Evolutionary conservation across 2,329 filamentous ascomycete species (phyloP).

Genomic region (Aureobasidium sp.): DNA sequence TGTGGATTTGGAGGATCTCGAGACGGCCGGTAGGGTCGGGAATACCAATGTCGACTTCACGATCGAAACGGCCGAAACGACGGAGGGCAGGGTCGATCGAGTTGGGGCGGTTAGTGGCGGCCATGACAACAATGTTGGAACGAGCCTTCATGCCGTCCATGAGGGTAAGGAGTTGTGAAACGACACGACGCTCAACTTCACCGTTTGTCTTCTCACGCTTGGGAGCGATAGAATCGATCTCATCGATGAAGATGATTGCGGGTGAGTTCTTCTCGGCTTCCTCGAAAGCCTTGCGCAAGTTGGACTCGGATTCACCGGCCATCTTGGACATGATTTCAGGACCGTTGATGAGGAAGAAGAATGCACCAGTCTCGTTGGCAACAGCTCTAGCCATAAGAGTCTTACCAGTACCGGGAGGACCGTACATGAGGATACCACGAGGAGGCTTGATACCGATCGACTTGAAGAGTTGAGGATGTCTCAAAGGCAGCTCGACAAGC

Average conservation of each 20-base stretch:
- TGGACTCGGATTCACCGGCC: constrained; percentile 98
- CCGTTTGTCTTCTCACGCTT: constrained; percentile 99
- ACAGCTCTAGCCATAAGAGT: constrained; percentile 98
- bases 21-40: constrained; percentile 96
- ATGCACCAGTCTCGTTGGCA: constrained; percentile 96
- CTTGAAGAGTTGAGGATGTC: constrained; percentile 98
- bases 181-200: constrained; percentile 96
- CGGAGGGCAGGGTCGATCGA: constrained; percentile 96
- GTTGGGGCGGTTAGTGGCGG: constrained; percentile 96
- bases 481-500: constrained; percentile 91
- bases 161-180: constrained; percentile 90
- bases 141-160: constrained; percentile 99
- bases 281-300: constrained; percentile 97
- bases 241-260: constrained; percentile 98
- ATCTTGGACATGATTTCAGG: constrained; percentile 99
- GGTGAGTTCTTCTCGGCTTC: constrained; percentile 99
- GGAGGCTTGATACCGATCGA: constrained; percentile 99
- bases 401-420: constrained; percentile 98
- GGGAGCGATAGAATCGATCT: constrained; percentile 97
- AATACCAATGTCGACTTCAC: constrained; percentile 96
- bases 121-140: constrained; percentile 98
- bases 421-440: constrained; percentile 88
- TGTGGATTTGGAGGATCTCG: constrained; percentile 98
- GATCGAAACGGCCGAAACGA: constrained; percentile 97
- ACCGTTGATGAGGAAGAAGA: constrained; percentile 99